Evolutionary conservation across 805 yeast species (phyloP).

Genomic region (Kuraishia borneana): DNA sequence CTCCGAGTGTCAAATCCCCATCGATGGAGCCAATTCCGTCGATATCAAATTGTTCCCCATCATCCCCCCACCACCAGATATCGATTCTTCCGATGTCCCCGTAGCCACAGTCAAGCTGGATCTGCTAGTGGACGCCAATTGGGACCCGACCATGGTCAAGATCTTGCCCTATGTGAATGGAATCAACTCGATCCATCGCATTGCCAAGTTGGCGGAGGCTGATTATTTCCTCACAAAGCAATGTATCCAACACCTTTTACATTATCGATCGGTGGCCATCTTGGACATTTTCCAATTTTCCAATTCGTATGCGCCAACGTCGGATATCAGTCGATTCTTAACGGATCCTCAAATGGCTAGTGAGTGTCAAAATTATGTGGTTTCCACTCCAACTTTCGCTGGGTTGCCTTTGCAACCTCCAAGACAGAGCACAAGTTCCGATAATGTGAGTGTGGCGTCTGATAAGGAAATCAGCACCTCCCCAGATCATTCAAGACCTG

Average conservation of each 20-base stretch:
- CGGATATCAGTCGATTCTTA: conserved; percentile 58
- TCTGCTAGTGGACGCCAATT: conserved; percentile 70
- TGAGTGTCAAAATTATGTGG: conserved; percentile 80
- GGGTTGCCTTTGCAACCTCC: conserved; percentile 21
- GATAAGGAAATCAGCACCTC: conserved; percentile 3
- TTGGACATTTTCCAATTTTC: conserved; percentile 84
- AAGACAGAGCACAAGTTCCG: conserved; percentile 8
- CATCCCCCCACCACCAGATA: conserved; percentile 67
- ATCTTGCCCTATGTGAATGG: conserved; percentile 85
- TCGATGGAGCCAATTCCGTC: conserved; percentile 80
- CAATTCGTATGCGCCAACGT: conserved; percentile 83
- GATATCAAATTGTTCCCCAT: conserved; percentile 92
- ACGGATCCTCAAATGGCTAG: conserved; percentile 54
- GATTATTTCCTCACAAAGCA: conserved; percentile 69
- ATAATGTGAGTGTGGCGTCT: conserved; percentile 2
- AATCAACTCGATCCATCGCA: conserved; percentile 66
- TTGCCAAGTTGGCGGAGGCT: conserved; percentile 71
- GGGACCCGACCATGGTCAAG: conserved; percentile 96
- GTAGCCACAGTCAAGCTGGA: conserved; percentile 72
- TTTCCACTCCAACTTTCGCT: conserved; percentile 26
- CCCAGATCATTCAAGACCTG: conserved; percentile 1
- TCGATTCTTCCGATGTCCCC: conserved; percentile 82
- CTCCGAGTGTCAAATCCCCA: conserved; percentile 91
- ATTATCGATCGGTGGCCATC: conserved; percentile 75
- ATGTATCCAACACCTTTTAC: conserved; percentile 84